These are phyloP conservation scores for Fistulinella cinereoalba DNA, from an alignment of 1,284 basidiomycete species.

Conservation along the genomic window DNA sequence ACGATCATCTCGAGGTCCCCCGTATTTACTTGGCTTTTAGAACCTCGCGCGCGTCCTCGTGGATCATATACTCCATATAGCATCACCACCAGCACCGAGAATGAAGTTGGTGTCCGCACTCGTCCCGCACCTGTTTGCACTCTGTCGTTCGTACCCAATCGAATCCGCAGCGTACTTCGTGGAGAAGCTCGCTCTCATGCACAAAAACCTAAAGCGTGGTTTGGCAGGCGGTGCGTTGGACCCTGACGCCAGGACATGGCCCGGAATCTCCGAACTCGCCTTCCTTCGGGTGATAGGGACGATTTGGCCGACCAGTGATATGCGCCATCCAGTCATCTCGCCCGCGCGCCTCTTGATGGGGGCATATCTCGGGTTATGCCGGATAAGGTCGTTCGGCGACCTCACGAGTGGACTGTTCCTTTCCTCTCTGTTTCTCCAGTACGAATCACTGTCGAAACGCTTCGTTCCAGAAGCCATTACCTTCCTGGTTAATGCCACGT, in stretches of 20 bases:
- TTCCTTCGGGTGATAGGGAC: conserved; percentile 79
- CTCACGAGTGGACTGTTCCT: conserved; percentile 87
- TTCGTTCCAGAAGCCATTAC: conserved; percentile 89
- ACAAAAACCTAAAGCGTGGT: conserved; percentile 90
- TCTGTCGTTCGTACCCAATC: conserved; percentile 81
- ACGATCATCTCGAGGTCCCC: conserved; percentile 2
- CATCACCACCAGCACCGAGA: conserved; percentile 60
- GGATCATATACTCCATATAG: conserved; percentile 84
- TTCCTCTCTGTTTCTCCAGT: conserved; percentile 80
- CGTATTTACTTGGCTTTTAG: conserved; percentile 37
- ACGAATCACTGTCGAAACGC: conserved; percentile 82
- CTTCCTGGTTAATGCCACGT: conserved; percentile 69
- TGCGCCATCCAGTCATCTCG: conserved; percentile 86
- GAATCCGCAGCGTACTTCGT: conserved; percentile 79
- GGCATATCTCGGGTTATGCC: conserved; percentile 84
- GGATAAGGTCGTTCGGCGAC: conserved; percentile 75
- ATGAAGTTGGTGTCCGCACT: conserved; percentile 66
- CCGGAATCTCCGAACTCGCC: conserved; percentile 78
- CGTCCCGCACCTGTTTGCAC: conserved; percentile 78
- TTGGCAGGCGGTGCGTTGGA: conserved; percentile 72
- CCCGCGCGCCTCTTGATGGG: conserved; percentile 88
- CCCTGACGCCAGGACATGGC: conserved; percentile 80
- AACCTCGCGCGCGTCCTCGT: conserved; percentile 80
- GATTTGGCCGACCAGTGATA: conserved; percentile 93
- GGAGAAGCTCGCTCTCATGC: conserved; percentile 85